Evolutionary conservation across 768 basidiomycete genomes (phyloP), one percentile per base, ranked within the genome.

Genomic region (Sarcodon sp.): DNA sequence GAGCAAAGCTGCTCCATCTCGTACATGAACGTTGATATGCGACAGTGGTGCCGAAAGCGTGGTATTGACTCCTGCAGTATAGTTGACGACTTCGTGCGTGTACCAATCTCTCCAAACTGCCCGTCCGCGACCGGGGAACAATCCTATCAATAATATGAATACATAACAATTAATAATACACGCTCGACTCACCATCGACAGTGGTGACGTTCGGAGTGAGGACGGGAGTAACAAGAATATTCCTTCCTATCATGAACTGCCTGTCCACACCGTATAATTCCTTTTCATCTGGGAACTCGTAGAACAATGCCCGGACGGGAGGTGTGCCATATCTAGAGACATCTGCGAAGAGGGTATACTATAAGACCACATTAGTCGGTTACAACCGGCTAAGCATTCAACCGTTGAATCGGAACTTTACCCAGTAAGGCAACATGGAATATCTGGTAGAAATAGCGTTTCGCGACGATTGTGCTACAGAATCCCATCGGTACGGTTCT

Each of bases 401-500:
- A 6, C 12, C 11, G 15, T 13, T 34, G 12, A 7, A 27, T 31
- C 36, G 34, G 6, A 3, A 6, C 56, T 78, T 47, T 49, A 80
- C 83, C 86, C 86, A 89, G 64, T 87, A 87, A 0, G 85, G 84
- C 45, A 89, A 63, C 51, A 89, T 57, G 12, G 78, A 65, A 57
- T 89, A 90, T 35, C 86, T 72, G 33, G 76, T 69, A n/a, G 68
- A 65, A 53, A 88, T 86, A 4, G 83, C 85, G 13, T 69, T 80
- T 15, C 81, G 73, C 5, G 81, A 79, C 13, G 86, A 82, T 37
- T 79, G 71, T 1, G 83, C 83, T 11, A 88, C 87, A 46, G 78
- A 82, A 47, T 84, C 81, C 86, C 87, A 90, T 37, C 76, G 68
- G 54, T 82, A 89, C 2, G 85, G 84, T 56, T 88, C 86, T 59